phyloP scores from a whole-genome alignment of 345 rosid species.

The Eucalyptus marginata region DNA sequence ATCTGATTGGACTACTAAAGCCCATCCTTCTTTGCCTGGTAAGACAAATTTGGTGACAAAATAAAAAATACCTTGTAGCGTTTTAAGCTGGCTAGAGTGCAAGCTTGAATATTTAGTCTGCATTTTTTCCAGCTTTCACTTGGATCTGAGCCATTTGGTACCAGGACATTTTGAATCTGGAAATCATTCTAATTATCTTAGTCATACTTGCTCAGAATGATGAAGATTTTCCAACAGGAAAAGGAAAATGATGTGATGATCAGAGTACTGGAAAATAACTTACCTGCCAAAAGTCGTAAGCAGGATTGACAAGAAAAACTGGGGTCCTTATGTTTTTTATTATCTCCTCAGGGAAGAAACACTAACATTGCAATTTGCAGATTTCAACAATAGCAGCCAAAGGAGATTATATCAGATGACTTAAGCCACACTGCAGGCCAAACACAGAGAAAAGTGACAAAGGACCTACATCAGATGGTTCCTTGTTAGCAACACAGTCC shows the following conservation, averaged over 20 bases:
- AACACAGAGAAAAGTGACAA: background rate
- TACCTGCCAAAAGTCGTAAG: constrained; percentile 98
- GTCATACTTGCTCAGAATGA: background rate
- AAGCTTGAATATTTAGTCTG: constrained; percentile 44
- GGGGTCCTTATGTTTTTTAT: constrained; percentile 55
- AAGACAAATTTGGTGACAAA: background rate
- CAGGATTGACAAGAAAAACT: constrained; percentile 65
- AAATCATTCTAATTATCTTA: background rate
- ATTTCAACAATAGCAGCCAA: background rate
- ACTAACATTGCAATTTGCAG: constrained; percentile 19
- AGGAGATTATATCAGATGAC: background rate
- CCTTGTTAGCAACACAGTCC: constrained; percentile 29
- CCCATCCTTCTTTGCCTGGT: background rate
- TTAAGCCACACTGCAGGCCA: background rate
- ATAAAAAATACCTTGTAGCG: constrained; percentile 46
- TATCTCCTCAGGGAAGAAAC: constrained; percentile 63
- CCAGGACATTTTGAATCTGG: constrained; percentile 64
- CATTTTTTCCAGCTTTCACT: constrained; percentile 49
- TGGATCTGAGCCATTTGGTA: constrained; percentile 51
- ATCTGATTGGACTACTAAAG: background rate
- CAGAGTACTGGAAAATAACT: background rate
- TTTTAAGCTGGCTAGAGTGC: constrained; percentile 44
- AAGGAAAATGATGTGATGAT: background rate
- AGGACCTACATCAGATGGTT: constrained; percentile 25
- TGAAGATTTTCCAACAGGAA: background rate